phyloP scores from a whole-genome alignment of 345 rosid genomes.

The Euphorbia lathyris region DNA sequence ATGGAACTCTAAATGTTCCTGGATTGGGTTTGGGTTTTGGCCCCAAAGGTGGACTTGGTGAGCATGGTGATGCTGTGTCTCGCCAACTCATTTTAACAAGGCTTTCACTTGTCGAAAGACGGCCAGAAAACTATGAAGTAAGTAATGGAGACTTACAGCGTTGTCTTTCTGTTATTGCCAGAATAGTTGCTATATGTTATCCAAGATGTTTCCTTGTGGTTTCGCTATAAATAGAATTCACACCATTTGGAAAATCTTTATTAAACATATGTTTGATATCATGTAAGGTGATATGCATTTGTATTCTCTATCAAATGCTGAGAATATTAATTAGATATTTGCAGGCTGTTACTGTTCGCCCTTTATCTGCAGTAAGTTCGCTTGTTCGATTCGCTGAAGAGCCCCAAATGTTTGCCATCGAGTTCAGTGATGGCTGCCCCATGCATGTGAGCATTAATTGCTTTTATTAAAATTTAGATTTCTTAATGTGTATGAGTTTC shows the following conservation, averaged over 20 bases:
- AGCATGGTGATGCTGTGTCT: conserved; percentile 88
- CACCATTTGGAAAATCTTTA: not conserved
- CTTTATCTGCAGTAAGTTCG: conserved; percentile 77
- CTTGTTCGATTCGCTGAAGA: conserved; percentile 98
- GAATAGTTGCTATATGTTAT: not conserved
- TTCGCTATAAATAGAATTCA: not conserved
- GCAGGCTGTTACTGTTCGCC: conserved; percentile 98
- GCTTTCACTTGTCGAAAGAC: conserved; percentile 93
- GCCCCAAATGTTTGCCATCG: conserved; percentile 99
- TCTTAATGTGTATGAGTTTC: conserved; percentile 19
- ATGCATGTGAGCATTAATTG: conserved; percentile 65
- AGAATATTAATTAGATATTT: conserved; percentile 81
- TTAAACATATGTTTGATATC: not conserved
- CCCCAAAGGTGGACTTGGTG: conserved; percentile 97
- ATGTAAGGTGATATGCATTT: not conserved
- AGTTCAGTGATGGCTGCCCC: conserved; percentile 94
- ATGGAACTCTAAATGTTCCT: conserved; percentile 79
- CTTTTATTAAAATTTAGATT: conserved; percentile 14
- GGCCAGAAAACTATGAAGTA: conserved; percentile 99
- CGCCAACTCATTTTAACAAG: conserved; percentile 86
- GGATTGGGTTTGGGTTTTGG: conserved; percentile 83
- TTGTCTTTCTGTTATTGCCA: not conserved
- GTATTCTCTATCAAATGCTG: conserved; percentile 42
- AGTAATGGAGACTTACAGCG: conserved; percentile 37
- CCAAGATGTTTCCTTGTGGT: not conserved